Evolutionary conservation across 1,284 basidiomycete species (phyloP), one percentile per base, ranked within the genome.

Genomic region (Pterula multifida): DNA sequence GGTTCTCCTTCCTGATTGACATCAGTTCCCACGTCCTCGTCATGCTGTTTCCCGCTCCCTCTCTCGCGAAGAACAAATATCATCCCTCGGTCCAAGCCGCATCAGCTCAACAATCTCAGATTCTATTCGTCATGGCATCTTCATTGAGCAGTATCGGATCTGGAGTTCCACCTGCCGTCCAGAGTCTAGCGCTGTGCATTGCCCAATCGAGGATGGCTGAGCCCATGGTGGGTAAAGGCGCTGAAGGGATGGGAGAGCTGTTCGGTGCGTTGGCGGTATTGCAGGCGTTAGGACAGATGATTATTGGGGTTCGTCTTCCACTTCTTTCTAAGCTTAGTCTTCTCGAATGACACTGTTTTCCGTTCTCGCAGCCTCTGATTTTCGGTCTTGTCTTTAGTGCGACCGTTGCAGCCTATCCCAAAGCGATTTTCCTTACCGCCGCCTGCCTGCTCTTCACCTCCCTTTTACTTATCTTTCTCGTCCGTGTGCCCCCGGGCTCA

Each of bases 171-270:
- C 85, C 86, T 23, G 78, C 81, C 3, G 65, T 76, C 47, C 82
- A 89, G 54, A 85, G 81, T 58, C 66, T 89, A 49, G 81, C 82
- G 13, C 59, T 89, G 28, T 82, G 78, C 58, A 76, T 83, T 50
- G 59, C 81, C 49, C 81, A 85, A 56, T 69, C 72, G 45, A 68
- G 78, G 52, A 67, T 68, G 42, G 62, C 65, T 44, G 58, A 56
- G 26, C 60, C 62, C 36, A 6, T 23, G 23, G 4, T 11, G 4
- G 51, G 49, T 47, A 46, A 49, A 50, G 39, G 48, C 25, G 58
- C 58, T n/a, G 61, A 60, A 11, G 70, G 68, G 15, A 64, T 68
- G 2, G 81, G 83, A 1, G 70, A 72, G 55, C 59, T 88, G 26
- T 82, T 88, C 55, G 80, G 81, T 26, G 82, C 82, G 1, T 66